phyloP scores from a whole-genome alignment of 2,329 filamentous ascomycete species.

The Penicillium sp. region DNA sequence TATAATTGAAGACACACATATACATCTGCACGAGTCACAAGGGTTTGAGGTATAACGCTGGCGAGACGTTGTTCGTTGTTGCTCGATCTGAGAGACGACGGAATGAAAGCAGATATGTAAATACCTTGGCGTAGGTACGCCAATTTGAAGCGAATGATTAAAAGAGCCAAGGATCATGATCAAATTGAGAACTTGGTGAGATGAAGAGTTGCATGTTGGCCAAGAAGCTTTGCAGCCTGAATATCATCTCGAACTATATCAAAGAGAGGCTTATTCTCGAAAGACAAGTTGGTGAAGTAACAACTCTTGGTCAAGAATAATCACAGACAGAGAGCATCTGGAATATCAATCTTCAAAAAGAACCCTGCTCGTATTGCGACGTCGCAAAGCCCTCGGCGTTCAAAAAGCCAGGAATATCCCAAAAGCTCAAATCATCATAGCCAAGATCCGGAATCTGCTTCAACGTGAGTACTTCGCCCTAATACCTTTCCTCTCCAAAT shows the following conservation, averaged over 20 bases:
- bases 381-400: not conserved
- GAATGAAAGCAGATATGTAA: too few species aligned
- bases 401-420: slow-evolving; percentile 15
- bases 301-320: not conserved
- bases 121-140: too few species aligned
- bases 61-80: slow-evolving; percentile 5
- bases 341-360: not conserved
- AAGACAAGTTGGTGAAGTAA: not conserved
- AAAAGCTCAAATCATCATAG: slow-evolving; percentile 17
- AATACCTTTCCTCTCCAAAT: not conserved
- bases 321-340: not conserved
- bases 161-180: not conserved
- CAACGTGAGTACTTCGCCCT: not conserved
- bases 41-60: slow-evolving; percentile 10
- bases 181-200: not conserved
- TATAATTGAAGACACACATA: not conserved
- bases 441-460: slow-evolving; percentile 11
- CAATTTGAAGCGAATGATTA: too few species aligned
- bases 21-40: slow-evolving; percentile 13
- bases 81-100: not conserved
- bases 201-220: not conserved
- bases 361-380: not conserved
- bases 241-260: not conserved
- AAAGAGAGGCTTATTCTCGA: not conserved
- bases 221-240: too few species aligned